Percentiles rank a stretch among this genome's conserved stretches.
Evolutionary conservation across 2,329 filamentous ascomycete genomes (phyloP).

Genomic region (Emergomyces orientalis): DNA sequence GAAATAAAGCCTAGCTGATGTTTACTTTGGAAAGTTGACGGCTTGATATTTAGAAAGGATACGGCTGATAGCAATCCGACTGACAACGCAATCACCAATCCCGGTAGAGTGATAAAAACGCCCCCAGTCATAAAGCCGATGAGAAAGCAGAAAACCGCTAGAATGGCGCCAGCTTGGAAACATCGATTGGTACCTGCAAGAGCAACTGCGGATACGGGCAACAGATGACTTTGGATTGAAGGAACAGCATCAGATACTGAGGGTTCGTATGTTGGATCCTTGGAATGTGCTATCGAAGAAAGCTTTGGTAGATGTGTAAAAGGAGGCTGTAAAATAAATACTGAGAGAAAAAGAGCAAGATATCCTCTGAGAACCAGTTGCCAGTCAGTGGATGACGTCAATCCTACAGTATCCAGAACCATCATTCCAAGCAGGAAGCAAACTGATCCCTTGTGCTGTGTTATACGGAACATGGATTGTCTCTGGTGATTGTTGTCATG

Average conservation of each 20-base stretch:
- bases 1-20: conserved; percentile 1
- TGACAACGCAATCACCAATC: neutral
- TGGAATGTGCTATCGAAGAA: neutral
- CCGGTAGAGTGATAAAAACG: neutral
- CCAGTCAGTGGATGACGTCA: conserved; percentile 5
- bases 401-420: conserved; percentile 3
- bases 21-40: neutral
- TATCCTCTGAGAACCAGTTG: conserved; percentile 7
- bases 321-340: conserved; percentile 43
- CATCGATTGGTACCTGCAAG: conserved; percentile 25
- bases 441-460: conserved; percentile 8
- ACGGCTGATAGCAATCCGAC: conserved; percentile 15
- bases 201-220: neutral
- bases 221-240: neutral
- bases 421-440: conserved; percentile 10
- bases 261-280: neutral
- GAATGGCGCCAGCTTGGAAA: conserved; percentile 7
- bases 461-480: neutral
- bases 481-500: neutral
- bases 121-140: conserved; percentile 17
- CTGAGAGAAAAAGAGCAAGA: conserved; percentile 23
- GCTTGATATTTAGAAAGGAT: conserved; percentile 23
- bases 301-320: conserved; percentile 20
- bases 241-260: neutral
- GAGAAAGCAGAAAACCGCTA: conserved; percentile 20